phyloP scores from a whole-genome alignment of 1,284 basidiomycete genomes.

The Naganishia albida region DNA sequence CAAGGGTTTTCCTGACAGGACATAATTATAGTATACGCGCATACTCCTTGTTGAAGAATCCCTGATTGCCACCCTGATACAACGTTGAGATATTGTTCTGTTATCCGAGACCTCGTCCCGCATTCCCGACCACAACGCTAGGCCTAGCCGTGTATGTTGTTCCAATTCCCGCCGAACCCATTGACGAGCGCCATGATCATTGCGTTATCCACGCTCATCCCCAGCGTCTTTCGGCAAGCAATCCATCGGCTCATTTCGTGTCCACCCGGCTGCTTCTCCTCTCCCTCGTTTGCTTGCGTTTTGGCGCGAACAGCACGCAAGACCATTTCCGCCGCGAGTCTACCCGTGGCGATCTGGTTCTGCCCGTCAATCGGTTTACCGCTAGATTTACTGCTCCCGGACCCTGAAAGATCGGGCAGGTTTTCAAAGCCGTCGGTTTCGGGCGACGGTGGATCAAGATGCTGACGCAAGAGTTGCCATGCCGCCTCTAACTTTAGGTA shows the following conservation, averaged over 20 bases:
- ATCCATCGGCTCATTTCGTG: constrained; percentile 39
- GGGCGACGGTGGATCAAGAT: constrained; percentile 43
- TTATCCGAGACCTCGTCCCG: neutral
- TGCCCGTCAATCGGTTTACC: constrained; percentile 39
- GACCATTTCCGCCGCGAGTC: constrained; percentile 54
- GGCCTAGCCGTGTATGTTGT: constrained; percentile 32
- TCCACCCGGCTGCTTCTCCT: constrained; percentile 29
- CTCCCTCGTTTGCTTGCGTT: constrained; percentile 36
- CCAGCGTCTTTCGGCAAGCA: constrained; percentile 49
- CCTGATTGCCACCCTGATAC: constrained; percentile 17
- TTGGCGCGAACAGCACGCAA: constrained; percentile 46
- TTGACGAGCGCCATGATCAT: constrained; percentile 48
- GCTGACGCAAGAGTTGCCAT: constrained; percentile 48
- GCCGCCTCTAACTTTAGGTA: constrained; percentile 48
- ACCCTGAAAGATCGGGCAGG: constrained; percentile 23
- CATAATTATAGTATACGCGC: neutral
- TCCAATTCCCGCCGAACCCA: constrained; percentile 50
- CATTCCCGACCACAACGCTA: neutral
- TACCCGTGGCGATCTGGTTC: constrained; percentile 53
- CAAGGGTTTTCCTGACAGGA: neutral
- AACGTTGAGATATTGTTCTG: constrained; percentile 19
- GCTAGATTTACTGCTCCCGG: constrained; percentile 35
- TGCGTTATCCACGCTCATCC: constrained; percentile 48
- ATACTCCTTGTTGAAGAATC: constrained; percentile 27
- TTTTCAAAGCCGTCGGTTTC: neutral